Conservation (phyloP, 1,139 yeast genomes). For the Suhomyces panamericanus region DNA sequence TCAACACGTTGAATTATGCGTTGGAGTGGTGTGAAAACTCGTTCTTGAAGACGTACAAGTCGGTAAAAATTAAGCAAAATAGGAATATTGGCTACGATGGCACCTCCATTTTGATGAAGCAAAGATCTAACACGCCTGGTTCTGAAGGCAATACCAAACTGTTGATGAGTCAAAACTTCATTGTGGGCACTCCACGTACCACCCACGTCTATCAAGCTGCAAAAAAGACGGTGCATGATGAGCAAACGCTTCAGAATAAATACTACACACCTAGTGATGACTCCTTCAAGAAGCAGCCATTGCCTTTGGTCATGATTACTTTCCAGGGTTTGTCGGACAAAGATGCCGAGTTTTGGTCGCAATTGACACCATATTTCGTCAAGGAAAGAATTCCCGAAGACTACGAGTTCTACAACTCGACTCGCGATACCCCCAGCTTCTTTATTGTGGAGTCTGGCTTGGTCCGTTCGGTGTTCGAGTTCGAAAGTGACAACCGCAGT, state of each 20-base stretch:
- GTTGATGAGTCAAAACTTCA: conserved; percentile 19
- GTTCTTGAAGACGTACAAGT: conserved; percentile 66
- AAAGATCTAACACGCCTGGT: conserved; percentile 12
- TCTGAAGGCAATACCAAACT: conserved; percentile 13
- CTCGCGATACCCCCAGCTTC: conserved; percentile 41
- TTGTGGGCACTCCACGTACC: conserved; percentile 63
- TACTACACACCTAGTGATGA: conserved; percentile 30
- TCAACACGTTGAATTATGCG: conserved; percentile 78
- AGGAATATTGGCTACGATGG: conserved; percentile 18
- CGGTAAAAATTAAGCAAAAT: conserved; percentile 26
- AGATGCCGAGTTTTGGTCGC: conserved; percentile 66
- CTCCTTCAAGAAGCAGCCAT: conserved; percentile 54
- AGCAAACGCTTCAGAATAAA: conserved; percentile 36
- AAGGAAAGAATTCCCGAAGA: conserved; percentile 52
- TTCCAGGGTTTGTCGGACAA: conserved; percentile 65
- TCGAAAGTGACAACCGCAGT: conserved; percentile 55
- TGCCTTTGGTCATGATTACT: conserved; percentile 67
- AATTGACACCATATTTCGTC: conserved; percentile 52
- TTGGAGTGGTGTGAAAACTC: conserved; percentile 97
- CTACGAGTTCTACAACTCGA: conserved; percentile 49
- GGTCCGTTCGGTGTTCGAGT: conserved; percentile 58
- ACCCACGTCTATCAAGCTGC: conserved; percentile 65
- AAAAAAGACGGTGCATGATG: conserved; percentile 48
- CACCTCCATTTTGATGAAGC: conserved; percentile 12
- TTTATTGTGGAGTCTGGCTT: conserved; percentile 81